Conservation (phyloP, 306 rosid genomes). For the Hylodesmum podocarpum region DNA sequence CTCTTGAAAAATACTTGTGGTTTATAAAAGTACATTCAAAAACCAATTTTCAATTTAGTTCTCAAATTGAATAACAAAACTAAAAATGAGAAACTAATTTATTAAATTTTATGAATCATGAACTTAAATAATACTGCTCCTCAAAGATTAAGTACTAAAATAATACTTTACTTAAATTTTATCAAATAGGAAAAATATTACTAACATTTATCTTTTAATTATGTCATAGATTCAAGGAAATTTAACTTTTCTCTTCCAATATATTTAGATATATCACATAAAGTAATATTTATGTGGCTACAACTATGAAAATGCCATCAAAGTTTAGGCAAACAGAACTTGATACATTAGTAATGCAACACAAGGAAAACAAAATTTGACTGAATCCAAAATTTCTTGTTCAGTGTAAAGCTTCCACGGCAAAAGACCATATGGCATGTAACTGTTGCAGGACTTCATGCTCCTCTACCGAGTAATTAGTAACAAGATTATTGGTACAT, state of each 20-base stretch:
- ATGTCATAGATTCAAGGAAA: not conserved
- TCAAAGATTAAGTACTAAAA: no score
- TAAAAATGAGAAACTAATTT: no score
- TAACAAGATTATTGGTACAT: not conserved
- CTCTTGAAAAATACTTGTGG: no score
- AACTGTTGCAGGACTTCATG: not conserved
- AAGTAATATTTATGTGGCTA: not conserved
- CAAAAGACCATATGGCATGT: slow-evolving; percentile 10
- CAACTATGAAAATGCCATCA: not conserved
- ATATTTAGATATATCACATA: not conserved
- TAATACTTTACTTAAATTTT: no score
- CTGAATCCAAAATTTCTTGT: not conserved
- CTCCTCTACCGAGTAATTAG: not conserved
- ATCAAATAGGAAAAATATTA: no score
- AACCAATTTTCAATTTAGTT: no score
- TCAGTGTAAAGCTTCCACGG: slow-evolving; percentile 3
- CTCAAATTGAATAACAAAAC: no score
- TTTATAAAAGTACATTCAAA: no score
- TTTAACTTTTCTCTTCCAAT: not conserved
- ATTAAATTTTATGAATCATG: no score
- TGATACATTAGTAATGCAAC: not conserved
- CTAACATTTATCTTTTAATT: no score
- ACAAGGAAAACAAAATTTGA: not conserved
- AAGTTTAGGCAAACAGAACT: not conserved
- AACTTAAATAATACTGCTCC: no score